Conservation (phyloP, 352 stramenopile genomes). For the Globisporangium uncinulatum region DNA sequence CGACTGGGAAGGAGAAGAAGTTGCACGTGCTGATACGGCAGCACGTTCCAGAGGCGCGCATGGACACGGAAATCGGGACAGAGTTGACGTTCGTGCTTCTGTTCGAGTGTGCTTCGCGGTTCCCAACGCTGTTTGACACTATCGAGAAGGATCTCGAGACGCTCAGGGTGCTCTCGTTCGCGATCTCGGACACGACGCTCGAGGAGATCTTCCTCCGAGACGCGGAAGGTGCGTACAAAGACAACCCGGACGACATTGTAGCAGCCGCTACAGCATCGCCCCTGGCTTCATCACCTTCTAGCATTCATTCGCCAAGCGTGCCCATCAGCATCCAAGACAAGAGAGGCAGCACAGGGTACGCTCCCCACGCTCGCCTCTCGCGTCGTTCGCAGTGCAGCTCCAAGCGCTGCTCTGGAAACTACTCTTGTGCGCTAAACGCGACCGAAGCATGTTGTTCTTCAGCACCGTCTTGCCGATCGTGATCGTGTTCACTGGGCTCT, state of each 20-base stretch:
- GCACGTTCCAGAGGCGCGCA: slow-evolving; percentile 28
- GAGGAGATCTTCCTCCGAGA: slow-evolving; percentile 90
- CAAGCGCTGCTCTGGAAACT: slow-evolving; percentile 56
- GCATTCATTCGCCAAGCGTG: background rate
- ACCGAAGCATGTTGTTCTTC: slow-evolving; percentile 69
- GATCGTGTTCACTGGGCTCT: slow-evolving; percentile 62
- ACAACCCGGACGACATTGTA: background rate
- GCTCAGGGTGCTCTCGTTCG: slow-evolving; percentile 50
- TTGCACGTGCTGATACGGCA: slow-evolving; percentile 21
- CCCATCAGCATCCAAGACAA: background rate
- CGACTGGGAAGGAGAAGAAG: background rate
- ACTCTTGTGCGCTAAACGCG: slow-evolving; percentile 40
- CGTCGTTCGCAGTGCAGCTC: slow-evolving; percentile 40
- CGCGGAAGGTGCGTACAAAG: slow-evolving; percentile 24
- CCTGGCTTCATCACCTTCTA: no score
- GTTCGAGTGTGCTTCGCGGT: slow-evolving; percentile 43
- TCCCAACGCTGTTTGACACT: slow-evolving; percentile 66
- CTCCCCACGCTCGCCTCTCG: background rate
- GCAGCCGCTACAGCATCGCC: background rate
- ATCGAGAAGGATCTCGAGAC: slow-evolving; percentile 40
- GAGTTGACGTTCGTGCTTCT: slow-evolving; percentile 78
- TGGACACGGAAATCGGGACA: slow-evolving; percentile 61
- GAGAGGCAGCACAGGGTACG: background rate
- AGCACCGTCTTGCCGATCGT: slow-evolving; percentile 62
- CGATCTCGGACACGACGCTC: slow-evolving; percentile 79